Percentiles rank a stretch among this genome's conserved stretches.
Evolutionary conservation across 345 rosid species (phyloP).

Genomic region (Rhodamnia rubescens): DNA sequence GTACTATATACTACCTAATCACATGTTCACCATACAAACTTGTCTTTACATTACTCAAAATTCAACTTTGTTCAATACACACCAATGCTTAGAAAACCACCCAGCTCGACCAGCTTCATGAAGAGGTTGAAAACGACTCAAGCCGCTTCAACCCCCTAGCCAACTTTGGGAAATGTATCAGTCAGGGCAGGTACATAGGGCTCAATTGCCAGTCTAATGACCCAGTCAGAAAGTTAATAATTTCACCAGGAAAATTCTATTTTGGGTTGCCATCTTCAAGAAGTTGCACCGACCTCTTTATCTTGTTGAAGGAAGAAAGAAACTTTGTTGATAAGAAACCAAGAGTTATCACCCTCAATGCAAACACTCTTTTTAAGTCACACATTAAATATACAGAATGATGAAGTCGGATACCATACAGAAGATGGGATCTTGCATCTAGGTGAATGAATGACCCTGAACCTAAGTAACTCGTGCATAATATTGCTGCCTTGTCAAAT

Average conservation of each 20-base stretch:
- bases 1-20: background rate
- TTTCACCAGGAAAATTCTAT: background rate
- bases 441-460: background rate
- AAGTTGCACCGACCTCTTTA: background rate
- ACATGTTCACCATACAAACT: background rate
- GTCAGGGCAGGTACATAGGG: background rate
- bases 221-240: background rate
- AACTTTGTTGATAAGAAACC: background rate
- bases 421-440: background rate
- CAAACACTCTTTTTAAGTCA: background rate
- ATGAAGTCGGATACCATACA: background rate
- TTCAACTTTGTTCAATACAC: background rate
- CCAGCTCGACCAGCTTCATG: background rate
- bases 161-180: background rate
- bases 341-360: background rate
- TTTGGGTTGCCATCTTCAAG: background rate
- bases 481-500: background rate
- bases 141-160: background rate
- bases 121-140: background rate
- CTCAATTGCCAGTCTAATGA: background rate
- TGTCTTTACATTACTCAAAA: background rate
- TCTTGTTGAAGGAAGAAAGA: background rate
- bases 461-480: background rate
- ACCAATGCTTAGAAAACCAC: background rate
- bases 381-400: background rate